Evolutionary conservation across 345 rosid species (phyloP).

Genomic region (Psidium guajava): DNA sequence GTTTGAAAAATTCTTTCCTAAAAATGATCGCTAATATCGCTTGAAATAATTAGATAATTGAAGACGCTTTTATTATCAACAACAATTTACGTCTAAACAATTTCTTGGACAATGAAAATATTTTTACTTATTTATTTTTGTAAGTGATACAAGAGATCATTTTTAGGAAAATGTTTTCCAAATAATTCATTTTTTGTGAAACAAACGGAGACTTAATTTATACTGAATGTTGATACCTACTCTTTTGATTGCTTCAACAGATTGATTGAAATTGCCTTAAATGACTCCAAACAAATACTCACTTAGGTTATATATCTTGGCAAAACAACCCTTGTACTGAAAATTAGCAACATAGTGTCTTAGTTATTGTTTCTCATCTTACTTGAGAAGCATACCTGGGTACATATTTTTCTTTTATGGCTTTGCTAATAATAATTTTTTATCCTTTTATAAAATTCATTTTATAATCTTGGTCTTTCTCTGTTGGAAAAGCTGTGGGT

Average conservation of each 20-base stretch:
- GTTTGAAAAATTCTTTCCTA: too few species aligned
- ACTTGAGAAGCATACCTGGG: background rate
- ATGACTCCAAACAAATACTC: background rate
- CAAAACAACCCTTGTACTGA: background rate
- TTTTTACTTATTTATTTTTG: too few species aligned
- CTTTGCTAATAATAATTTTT: background rate
- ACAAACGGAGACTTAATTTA: background rate
- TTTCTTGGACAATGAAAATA: too few species aligned
- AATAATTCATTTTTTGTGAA: too few species aligned
- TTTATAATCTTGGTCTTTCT: background rate
- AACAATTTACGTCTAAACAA: too few species aligned
- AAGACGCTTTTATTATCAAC: too few species aligned
- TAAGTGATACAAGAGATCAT: too few species aligned
- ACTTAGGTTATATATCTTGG: background rate
- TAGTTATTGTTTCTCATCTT: background rate
- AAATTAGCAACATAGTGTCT: background rate
- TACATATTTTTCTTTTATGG: background rate
- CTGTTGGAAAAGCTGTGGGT: background rate
- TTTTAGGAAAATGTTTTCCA: too few species aligned
- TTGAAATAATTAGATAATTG: too few species aligned
- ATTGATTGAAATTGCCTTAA: background rate
- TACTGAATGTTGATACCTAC: background rate
- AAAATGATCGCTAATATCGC: too few species aligned
- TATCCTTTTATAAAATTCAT: background rate
- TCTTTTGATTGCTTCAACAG: accelerated